Conservation (phyloP, 495 filamentous ascomycete species). For the Thozetella sp. region DNA sequence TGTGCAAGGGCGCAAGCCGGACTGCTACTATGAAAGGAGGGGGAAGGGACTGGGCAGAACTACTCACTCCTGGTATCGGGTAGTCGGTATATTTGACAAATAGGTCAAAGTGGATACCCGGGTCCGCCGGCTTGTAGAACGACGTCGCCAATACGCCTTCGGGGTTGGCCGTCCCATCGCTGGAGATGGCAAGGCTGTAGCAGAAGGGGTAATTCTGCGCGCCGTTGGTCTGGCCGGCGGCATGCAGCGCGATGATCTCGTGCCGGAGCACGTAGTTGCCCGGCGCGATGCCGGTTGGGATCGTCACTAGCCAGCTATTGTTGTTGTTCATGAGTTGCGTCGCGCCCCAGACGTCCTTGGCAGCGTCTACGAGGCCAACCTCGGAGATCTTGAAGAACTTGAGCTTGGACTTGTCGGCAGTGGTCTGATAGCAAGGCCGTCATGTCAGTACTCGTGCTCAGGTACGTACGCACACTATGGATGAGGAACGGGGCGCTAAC, state of each 20-base stretch:
- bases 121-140: conserved; percentile 53
- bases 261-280: conserved; percentile 72
- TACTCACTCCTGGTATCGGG: conserved; percentile 19
- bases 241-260: conserved; percentile 70
- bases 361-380: conserved; percentile 49
- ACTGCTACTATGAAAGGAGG: too few relatives aligned
- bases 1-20: too few relatives aligned
- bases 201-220: conserved; percentile 73
- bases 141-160: conserved; percentile 16
- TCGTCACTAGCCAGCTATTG: conserved; percentile 60
- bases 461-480: too few relatives aligned
- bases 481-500: conserved; percentile 14
- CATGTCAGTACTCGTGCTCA: too few relatives aligned
- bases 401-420: conserved; percentile 27
- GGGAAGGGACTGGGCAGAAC: neutral
- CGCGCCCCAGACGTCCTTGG: conserved; percentile 37
- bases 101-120: conserved; percentile 61
- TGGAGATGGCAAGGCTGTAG: conserved; percentile 45
- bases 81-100: conserved; percentile 30
- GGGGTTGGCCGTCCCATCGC: conserved; percentile 18
- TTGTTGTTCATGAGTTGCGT: conserved; percentile 56
- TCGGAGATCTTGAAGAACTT: conserved; percentile 65
- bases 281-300: conserved; percentile 56
- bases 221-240: conserved; percentile 49
- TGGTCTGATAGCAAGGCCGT: conserved; percentile 13